These are phyloP conservation scores for Endoconidiophora laricicola DNA, from an alignment of 2,329 filamentous ascomycete species.

Conservation along the genomic window DNA sequence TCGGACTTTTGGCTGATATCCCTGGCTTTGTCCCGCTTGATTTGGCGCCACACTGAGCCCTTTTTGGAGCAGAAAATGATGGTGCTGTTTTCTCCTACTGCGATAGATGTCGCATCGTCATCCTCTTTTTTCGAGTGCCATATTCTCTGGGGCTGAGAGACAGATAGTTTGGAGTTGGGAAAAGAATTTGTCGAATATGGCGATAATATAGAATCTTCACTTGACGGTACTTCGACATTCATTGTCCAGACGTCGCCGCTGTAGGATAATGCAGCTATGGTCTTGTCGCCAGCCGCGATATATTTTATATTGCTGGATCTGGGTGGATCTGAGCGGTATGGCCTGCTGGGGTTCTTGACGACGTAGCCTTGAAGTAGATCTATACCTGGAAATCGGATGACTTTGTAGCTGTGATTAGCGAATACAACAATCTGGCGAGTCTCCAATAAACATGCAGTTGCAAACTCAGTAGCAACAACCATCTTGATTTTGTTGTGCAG, in stretches of 20 bases:
- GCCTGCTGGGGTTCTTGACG: neutral
- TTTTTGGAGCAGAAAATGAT: slow-evolving; percentile 88
- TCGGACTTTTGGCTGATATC: slow-evolving; percentile 37
- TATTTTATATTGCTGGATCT: slow-evolving; percentile 44
- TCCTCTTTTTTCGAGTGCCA: slow-evolving; percentile 73
- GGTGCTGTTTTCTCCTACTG: slow-evolving; percentile 80
- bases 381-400: slow-evolving; percentile 60
- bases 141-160: slow-evolving; percentile 63
- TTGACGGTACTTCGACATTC: slow-evolving; percentile 53
- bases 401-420: slow-evolving; percentile 90
- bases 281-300: slow-evolving; percentile 74
- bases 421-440: slow-evolving; percentile 88
- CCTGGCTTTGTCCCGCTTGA: slow-evolving; percentile 68
- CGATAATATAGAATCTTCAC: slow-evolving; percentile 40
- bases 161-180: slow-evolving; percentile 67
- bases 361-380: slow-evolving; percentile 49
- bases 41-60: slow-evolving; percentile 81
- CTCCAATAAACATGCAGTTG: slow-evolving; percentile 70
- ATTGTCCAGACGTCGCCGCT: slow-evolving; percentile 82
- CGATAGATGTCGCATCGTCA: slow-evolving; percentile 62
- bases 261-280: slow-evolving; percentile 72
- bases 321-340: slow-evolving; percentile 40
- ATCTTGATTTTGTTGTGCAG: slow-evolving; percentile 57
- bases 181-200: slow-evolving; percentile 75
- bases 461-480: slow-evolving; percentile 77